phyloP scores from a whole-genome alignment of 1,284 basidiomycete species.

The Sanghuangporus sanghuang region DNA sequence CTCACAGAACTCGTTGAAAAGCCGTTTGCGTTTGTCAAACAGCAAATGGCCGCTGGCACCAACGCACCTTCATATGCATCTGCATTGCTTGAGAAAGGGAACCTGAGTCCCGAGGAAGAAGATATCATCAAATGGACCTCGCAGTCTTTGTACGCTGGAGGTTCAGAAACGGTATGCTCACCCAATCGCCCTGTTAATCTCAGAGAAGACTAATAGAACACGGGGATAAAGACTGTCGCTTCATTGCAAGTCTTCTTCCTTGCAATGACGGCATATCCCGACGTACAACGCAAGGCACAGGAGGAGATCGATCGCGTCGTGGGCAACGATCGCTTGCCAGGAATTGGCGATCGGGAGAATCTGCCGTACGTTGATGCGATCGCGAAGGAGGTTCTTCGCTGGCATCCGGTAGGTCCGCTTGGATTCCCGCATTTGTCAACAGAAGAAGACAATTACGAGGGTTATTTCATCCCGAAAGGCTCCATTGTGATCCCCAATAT shows the following conservation, averaged over 20 bases:
- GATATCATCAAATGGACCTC: constrained; percentile 34
- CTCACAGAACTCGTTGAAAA: constrained; percentile 29
- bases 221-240: neutral
- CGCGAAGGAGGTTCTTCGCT: constrained; percentile 39
- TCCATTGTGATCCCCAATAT: constrained; percentile 15
- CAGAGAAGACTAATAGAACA: neutral
- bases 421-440: constrained; percentile 16
- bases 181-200: neutral
- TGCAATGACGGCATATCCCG: constrained; percentile 34
- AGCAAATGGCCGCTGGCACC: constrained; percentile 37
- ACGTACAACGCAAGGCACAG: constrained; percentile 35
- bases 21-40: constrained; percentile 35
- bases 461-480: constrained; percentile 19
- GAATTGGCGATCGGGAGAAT: constrained; percentile 32
- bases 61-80: constrained; percentile 35
- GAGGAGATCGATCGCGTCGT: constrained; percentile 37
- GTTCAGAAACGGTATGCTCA: constrained; percentile 21
- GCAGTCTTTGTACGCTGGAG: constrained; percentile 32
- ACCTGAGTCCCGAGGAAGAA: constrained; percentile 28
- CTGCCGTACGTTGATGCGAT: constrained; percentile 38
- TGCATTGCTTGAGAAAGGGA: constrained; percentile 29
- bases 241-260: constrained; percentile 28
- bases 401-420: constrained; percentile 27
- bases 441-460: constrained; percentile 18
- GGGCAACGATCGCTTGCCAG: constrained; percentile 34